Conservation (phyloP, 2,329 filamentous ascomycete species). For the Aureobasidium namibiae region DNA sequence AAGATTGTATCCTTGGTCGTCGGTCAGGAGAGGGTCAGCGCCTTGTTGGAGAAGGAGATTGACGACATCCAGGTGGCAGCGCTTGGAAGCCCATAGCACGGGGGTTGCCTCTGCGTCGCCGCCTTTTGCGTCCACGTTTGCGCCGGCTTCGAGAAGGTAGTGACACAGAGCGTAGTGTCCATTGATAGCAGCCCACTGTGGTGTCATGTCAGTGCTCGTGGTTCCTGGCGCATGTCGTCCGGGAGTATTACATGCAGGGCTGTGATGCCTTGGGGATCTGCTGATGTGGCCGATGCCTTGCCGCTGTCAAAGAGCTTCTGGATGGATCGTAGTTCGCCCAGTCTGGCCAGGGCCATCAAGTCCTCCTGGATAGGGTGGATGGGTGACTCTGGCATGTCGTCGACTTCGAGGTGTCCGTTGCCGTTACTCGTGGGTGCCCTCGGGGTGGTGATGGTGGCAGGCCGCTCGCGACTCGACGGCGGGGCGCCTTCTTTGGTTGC, state of each 20-base stretch:
- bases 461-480: background rate
- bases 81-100: slow-evolving; percentile 92
- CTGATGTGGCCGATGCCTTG: slow-evolving; percentile 73
- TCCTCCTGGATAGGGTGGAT: slow-evolving; percentile 57
- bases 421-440: background rate
- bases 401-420: slow-evolving; percentile 19
- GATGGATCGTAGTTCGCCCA: slow-evolving; percentile 80
- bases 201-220: slow-evolving; percentile 10
- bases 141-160: slow-evolving; percentile 78
- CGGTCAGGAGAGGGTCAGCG: slow-evolving; percentile 84
- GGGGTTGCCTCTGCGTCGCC: slow-evolving; percentile 92
- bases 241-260: slow-evolving; percentile 66
- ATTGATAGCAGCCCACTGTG: slow-evolving; percentile 95
- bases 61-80: slow-evolving; percentile 94
- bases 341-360: slow-evolving; percentile 88
- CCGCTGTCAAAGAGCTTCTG: slow-evolving; percentile 81
- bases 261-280: slow-evolving; percentile 88
- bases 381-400: slow-evolving; percentile 26
- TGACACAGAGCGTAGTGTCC: slow-evolving; percentile 97
- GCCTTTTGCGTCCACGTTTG: slow-evolving; percentile 89
- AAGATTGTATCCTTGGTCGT: slow-evolving; percentile 96
- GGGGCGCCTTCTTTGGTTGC: background rate
- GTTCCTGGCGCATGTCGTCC: background rate
- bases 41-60: slow-evolving; percentile 85
- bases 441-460: background rate